phyloP scores from a whole-genome alignment of 441 rosid genomes.

The Aquilaria agallochum region DNA sequence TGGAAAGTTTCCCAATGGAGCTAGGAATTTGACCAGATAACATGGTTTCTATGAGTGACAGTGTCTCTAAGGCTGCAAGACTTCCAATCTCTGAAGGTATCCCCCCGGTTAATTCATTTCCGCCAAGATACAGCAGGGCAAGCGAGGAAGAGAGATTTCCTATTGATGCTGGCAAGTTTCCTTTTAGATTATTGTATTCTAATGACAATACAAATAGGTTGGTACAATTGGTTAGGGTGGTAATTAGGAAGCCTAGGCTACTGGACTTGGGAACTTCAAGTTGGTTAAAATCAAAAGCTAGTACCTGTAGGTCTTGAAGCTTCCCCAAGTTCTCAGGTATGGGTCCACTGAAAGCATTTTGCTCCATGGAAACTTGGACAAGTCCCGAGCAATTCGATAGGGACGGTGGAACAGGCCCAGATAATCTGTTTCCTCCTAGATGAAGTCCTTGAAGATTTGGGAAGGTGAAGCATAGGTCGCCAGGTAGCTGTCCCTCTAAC shows the following conservation, averaged over 20 bases:
- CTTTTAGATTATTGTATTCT: constrained; percentile 1
- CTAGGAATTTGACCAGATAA: constrained; percentile 6
- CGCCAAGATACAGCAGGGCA: neutral
- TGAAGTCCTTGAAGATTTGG: neutral
- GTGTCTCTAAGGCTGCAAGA: neutral
- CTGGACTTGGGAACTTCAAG: too few relatives aligned
- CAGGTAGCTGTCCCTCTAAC: neutral
- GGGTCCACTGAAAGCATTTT: constrained; percentile 6
- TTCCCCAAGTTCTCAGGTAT: constrained; percentile 5
- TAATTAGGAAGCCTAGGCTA: neutral
- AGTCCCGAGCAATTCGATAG: constrained; percentile 15
- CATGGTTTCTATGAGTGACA: neutral
- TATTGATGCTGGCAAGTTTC: neutral
- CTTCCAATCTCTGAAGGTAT: constrained; percentile 12
- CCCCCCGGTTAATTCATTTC: constrained; percentile 10
- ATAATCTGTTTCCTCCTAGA: constrained; percentile 5
- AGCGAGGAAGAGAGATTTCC: constrained; percentile 10
- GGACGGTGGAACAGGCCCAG: constrained; percentile 7
- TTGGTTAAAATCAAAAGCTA: neutral
- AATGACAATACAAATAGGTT: neutral
- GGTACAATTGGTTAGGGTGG: constrained; percentile 11
- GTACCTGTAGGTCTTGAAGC: constrained; percentile 2
- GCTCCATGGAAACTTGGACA: neutral
- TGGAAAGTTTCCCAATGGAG: constrained; percentile 1
- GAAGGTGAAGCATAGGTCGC: neutral